These are phyloP conservation scores for Lactarius sanguifluus DNA, from an alignment of 768 basidiomycete species.

Conservation along the genomic window DNA sequence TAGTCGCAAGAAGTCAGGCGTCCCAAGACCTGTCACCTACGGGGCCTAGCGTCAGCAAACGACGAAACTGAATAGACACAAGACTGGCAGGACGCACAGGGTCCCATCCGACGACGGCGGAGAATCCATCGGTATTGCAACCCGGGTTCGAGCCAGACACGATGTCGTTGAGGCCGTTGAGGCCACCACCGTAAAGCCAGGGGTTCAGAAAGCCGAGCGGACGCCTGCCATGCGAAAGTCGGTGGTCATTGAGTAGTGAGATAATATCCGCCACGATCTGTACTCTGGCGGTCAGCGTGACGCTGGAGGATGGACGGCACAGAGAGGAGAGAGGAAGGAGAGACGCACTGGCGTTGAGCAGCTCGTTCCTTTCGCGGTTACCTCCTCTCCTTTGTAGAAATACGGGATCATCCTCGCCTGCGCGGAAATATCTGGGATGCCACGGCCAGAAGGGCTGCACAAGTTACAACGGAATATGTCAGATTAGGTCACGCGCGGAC, in stretches of 20 bases:
- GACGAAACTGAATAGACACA: background rate
- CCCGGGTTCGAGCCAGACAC: too few relatives aligned
- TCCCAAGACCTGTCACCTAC: background rate
- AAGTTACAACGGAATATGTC: background rate
- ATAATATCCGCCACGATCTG: background rate
- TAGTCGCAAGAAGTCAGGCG: background rate
- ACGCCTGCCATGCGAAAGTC: background rate
- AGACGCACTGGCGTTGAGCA: background rate
- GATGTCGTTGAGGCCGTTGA: too few relatives aligned
- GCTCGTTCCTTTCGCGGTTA: background rate
- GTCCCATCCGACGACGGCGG: too few relatives aligned
- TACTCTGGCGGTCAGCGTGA: background rate
- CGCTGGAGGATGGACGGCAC: too few relatives aligned
- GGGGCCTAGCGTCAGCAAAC: background rate
- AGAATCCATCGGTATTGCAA: too few relatives aligned
- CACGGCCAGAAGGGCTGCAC: background rate
- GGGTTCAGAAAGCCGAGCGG: too few relatives aligned
- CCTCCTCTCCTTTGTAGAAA: background rate
- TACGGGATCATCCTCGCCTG: background rate
- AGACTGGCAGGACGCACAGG: background rate
- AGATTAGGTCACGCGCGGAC: background rate
- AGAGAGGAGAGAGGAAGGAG: background rate
- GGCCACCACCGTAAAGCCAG: too few relatives aligned
- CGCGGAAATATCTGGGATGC: background rate
- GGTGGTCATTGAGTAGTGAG: background rate